Percentiles rank a stretch among this genome's conserved stretches.
Evolutionary conservation across 2,329 filamentous ascomycete genomes (phyloP).

Genomic region (Hymenoscyphus repandus): DNA sequence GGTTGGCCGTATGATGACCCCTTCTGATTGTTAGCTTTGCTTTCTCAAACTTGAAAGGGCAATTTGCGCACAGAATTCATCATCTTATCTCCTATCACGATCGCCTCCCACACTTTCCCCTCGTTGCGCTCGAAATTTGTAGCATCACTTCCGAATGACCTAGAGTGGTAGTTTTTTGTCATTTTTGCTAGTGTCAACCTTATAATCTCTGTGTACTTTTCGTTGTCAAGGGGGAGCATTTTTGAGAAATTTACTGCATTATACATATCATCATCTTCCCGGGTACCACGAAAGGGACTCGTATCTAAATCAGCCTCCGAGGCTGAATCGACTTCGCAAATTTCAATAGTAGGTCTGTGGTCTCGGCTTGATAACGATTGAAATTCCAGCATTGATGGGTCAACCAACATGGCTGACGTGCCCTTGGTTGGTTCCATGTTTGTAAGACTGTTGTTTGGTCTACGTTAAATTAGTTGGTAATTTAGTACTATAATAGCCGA

Average conservation of each 20-base stretch:
- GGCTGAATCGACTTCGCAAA: constrained; percentile 2
- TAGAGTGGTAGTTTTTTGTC: constrained; percentile 18
- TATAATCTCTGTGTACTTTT: constrained; percentile 9
- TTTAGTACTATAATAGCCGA: too few species aligned
- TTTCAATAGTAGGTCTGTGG: background rate
- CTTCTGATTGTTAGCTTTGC: background rate
- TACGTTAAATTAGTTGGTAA: too few species aligned
- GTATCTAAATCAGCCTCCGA: constrained; percentile 6
- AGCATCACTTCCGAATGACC: background rate
- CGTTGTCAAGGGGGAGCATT: background rate
- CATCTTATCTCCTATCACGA: constrained; percentile 10
- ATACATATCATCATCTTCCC: constrained; percentile 7
- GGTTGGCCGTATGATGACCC: background rate
- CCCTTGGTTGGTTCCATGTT: too few species aligned
- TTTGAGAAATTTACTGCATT: background rate
- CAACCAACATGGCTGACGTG: too few species aligned
- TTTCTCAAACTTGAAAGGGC: background rate
- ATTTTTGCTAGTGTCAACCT: constrained; percentile 19
- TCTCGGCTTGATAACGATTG: background rate
- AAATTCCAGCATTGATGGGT: background rate
- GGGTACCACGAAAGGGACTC: constrained; percentile 9
- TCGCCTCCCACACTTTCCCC: constrained; percentile 8
- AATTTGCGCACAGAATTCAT: background rate
- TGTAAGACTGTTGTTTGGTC: too few species aligned
- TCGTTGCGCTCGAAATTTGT: background rate